Evolutionary conservation across 805 yeast species (phyloP), one percentile per base, ranked within the genome.

Genomic region (Candida peoriensis): DNA sequence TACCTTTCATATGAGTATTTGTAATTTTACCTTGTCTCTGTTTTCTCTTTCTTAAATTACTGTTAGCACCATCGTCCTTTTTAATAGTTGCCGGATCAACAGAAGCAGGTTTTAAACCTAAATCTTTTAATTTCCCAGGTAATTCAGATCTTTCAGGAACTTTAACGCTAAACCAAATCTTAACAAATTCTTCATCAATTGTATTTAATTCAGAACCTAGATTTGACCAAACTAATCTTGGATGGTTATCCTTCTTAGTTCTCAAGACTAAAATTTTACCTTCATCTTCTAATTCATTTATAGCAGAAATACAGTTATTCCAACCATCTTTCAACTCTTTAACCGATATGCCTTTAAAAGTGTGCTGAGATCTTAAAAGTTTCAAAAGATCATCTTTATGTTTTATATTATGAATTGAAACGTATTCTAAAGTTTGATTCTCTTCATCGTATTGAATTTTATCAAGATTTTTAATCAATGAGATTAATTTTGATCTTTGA

Each of bases 51-150:
- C 82, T 76, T 8, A 44, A 16, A n/a, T 41, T 80, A 33, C 70
- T 74, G 1, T 69, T 61, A 13, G 67, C 60, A 26, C 68, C 70
- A 30, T 73, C 74, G 37, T 73, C 75, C 55, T 78, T 81, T 60
- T 81, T 85, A 40, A 88, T 63, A n/a, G 84, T 75, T 27, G 88
- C 85, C n/a, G 98, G 97, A 56, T 93, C 98, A n/a, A 88, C 93
- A 53, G 93, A 83, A 0, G 97, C 90, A 8, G 98, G 98, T 58
- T 88, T 93, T 58, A 93, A 72, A n/a, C 96, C 90, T 40, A 84
- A 78, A 40, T 78, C 85, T 39, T 81, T 73, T 43, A 93, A 69
- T 38, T 77, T 76, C 36, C 80, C 76, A 18, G 95, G 95, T 41
- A 93, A 67, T 37, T 81, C 94, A 34, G 83, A 81, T 20, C 80